Percentiles rank a stretch among this genome's conserved stretches.
These are phyloP conservation scores for Neonectria neomacrospora DNA, from an alignment of 2,329 filamentous ascomycete genomes.

Conservation along the genomic window DNA sequence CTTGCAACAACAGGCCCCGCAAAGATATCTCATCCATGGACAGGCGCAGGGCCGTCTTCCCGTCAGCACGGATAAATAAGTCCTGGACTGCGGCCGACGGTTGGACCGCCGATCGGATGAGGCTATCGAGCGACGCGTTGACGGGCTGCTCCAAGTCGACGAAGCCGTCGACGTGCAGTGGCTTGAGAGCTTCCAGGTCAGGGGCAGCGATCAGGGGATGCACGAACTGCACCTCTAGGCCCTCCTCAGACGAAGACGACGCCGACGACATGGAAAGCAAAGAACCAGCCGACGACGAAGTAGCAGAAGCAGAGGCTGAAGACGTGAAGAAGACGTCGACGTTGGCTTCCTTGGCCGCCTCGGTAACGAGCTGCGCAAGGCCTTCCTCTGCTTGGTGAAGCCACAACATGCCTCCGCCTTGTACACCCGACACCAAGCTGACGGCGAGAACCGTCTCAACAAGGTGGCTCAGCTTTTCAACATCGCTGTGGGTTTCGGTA, in stretches of 20 bases:
- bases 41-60: neutral
- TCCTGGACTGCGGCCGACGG: neutral
- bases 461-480: neutral
- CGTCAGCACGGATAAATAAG: neutral
- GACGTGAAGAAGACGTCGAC: slow-evolving; percentile 6
- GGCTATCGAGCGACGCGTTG: neutral
- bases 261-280: neutral
- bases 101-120: neutral
- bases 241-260: neutral
- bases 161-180: neutral
- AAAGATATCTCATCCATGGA: neutral
- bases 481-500: neutral
- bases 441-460: neutral
- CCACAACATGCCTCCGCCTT: neutral
- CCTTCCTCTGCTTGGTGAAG: neutral
- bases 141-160: neutral
- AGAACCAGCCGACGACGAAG: neutral
- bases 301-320: neutral
- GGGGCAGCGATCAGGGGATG: neutral
- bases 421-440: neutral
- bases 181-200: slow-evolving; percentile 2
- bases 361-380: neutral
- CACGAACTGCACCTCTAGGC: neutral
- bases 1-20: neutral
- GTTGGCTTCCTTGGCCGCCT: slow-evolving; percentile 1